Evolutionary conservation across 1,139 yeast genomes (phyloP), one percentile per base, ranked within the genome.

Genomic region (Pneumocystis jirovecii): DNA sequence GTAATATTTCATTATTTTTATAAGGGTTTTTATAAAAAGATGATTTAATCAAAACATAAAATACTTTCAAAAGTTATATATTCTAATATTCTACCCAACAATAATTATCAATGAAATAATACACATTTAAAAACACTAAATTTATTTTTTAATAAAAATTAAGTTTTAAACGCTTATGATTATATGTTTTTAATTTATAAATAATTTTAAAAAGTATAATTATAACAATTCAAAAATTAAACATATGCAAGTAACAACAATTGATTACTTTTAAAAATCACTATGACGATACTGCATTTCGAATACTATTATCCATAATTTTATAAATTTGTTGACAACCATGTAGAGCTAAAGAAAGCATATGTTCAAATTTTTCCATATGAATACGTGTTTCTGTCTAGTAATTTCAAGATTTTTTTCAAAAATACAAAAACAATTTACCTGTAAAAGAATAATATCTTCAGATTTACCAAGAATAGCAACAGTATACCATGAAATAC

Each of bases 321-420:
- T 87, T 90, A 73, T 91, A 82, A 29, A 93, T 79, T 68, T 87
- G 79, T 72, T 87, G 95, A 66, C 93, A 83, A 7, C 97, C 98
- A n/a, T 91, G 88, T 64, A 91, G 83, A 1, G 95, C 96, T 64
- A 90, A 81, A n/a, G 89, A 87, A 71, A 93, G 76, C 5, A 89
- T 85, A 31, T 84, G 78, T 71, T 89, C 96, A 68, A 93, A 76
- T 66, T 83, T 80, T 73, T 91, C 97, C 70, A 91, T 76, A 0
- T 96, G 95, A 76, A 93, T 81, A 73, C 87, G 87, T 72, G 89
- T 90, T 73, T 93, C 97, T 69, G 89, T 79, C 61, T 60, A 29
- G 10, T 29, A 31, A n/a, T 25, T 10, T 60, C 10, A 60, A 31
- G 10, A 19, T 10, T 42, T 60, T 60, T 60, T 25, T 10, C 1